phyloP scores from a whole-genome alignment of 2,329 filamentous ascomycete species.

The Colletotrichum sublineola region DNA sequence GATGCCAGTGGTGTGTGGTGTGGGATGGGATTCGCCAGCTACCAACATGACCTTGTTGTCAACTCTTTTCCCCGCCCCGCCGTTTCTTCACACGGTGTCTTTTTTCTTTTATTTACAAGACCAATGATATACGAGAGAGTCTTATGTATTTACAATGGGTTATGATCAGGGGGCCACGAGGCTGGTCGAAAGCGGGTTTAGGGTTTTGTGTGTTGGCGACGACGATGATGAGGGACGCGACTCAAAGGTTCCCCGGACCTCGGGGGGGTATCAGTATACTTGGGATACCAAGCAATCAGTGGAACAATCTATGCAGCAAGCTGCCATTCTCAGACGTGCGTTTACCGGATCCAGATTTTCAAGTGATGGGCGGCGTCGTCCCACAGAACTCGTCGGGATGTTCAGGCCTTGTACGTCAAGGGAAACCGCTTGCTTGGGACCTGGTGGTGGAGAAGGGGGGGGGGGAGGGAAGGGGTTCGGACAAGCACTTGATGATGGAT shows the following conservation, averaged over 20 bases:
- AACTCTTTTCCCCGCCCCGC: too few relatives aligned
- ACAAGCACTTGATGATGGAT: neutral
- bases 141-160: constrained; percentile 11
- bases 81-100: neutral
- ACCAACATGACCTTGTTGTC: neutral
- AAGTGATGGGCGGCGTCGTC: neutral
- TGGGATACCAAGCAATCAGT: neutral
- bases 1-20: constrained; percentile 8
- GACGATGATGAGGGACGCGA: neutral
- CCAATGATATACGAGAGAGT: constrained; percentile 15
- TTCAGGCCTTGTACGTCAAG: neutral
- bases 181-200: neutral
- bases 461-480: neutral
- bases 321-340: neutral
- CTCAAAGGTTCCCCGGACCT: neutral
- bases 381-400: neutral
- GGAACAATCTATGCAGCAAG: neutral
- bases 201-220: too few relatives aligned
- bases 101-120: neutral
- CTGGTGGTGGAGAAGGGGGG: too few relatives aligned
- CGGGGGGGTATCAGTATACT: neutral
- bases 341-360: neutral
- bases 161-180: neutral
- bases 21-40: neutral
- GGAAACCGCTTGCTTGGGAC: constrained; percentile 1